Evolutionary conservation across 1,284 basidiomycete genomes (phyloP).

Genomic region (Cutaneotrichosporon spelunceum): DNA sequence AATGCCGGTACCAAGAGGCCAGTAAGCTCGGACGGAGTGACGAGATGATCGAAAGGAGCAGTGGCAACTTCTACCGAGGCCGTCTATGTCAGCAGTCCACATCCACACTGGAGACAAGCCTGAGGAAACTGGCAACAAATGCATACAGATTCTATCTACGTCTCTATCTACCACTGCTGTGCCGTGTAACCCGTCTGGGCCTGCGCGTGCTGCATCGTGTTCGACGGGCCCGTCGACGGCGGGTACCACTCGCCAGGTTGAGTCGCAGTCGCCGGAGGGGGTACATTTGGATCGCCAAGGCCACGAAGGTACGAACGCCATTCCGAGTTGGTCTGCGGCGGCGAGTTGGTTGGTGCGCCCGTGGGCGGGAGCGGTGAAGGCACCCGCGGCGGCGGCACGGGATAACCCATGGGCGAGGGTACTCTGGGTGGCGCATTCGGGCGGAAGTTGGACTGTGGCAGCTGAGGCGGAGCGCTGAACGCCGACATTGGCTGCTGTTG

Average conservation of each 20-base stretch:
- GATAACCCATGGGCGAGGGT: neutral
- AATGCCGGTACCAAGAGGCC: too few species aligned
- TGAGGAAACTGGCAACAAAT: neutral
- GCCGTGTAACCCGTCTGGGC: neutral
- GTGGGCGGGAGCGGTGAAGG: conserved; percentile 9
- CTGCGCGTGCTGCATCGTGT: conserved; percentile 11
- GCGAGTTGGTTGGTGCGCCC: neutral
- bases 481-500: neutral
- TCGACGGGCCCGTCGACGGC: conserved; percentile 11
- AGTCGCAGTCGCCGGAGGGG: neutral
- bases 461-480: neutral
- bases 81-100: too few species aligned
- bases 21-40: too few species aligned
- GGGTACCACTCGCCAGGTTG: conserved; percentile 12
- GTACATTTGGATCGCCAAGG: conserved; percentile 11
- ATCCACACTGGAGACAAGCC: too few species aligned
- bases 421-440: neutral
- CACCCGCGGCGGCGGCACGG: conserved; percentile 2
- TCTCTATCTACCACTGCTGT: conserved; percentile 12
- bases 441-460: conserved; percentile 3
- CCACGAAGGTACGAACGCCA: conserved; percentile 43
- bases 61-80: too few species aligned
- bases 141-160: neutral
- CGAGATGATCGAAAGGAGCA: too few species aligned
- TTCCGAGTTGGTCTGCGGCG: conserved; percentile 24